Base-by-base conservation (phyloP, 179 eudicot species). In the Beta corolliflora region DNA sequence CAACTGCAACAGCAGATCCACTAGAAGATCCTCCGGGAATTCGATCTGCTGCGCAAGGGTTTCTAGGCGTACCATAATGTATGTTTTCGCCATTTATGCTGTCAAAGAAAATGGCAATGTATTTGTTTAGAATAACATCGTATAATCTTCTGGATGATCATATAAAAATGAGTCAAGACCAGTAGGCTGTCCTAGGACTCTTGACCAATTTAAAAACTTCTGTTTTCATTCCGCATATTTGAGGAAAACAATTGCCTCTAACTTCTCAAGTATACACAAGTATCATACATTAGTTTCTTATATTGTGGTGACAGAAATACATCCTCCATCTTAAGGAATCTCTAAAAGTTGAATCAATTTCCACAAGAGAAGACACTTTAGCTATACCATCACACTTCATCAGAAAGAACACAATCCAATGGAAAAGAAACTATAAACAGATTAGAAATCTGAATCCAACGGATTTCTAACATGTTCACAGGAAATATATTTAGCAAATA, bases 1-100 rank as follows among this genome's bases (percentile, higher is more conserved):
- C 96, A 79, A 96, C 99, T 79, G 97, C 92, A 71, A 94, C 99
- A 68, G 97, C 97, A 82, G 99, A 94, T 68, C 98, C 99, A 85
- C 97, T 90, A 21, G 99, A 94, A 73, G 98, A 96, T 85, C 99
- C 98, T 77, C 99, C 99, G 46, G 99, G 99, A 56, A 96, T 79
- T 71, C 95, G 83, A 76, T 93, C 99, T 60, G 89, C 85, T 69
- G 96, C 93, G 78, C 88, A 88, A 8, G 97, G 98, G 84, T 96
- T 96, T 64, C 56, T 86, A 9, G 99, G 99, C 65, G 98, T 92
- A 23, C 97, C 99, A 81, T 92, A 96, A 81, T 94, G 96, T 59
- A 78, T 61, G 77, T 94, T 94, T 86, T 91, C 99, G 69, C 99
- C 99, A 83, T 90, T 88, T 82, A 96, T 93, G 76, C 98, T 96